Base-by-base conservation (phyloP, 2,329 filamentous ascomycete genomes). In the Penicillium frequentans region DNA sequence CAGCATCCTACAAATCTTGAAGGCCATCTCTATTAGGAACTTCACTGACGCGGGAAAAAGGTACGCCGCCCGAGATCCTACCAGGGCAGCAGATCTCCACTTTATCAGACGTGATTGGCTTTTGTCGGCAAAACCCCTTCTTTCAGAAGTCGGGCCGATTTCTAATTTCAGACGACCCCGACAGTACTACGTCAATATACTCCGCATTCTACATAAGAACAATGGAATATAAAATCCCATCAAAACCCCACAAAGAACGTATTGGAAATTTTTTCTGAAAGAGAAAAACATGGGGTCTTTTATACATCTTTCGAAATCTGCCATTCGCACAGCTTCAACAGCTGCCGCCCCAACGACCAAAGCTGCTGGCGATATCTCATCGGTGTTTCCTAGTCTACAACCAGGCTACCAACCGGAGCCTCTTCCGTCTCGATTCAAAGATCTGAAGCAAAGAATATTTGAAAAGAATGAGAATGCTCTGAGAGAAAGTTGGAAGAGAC, bases 341-440 rank as follows among this genome's bases (percentile, higher is more conserved):
- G 23, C 52, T 21, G 11, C 52, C 7, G 19, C 35, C 21, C 53
- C 51, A 31, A 55, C 53, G 26, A 78, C 76, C 35, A 79, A 79
- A 62, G 73, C 75, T 13, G 73, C 72, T 2, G 77, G 77, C 29
- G 78, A 81, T 61, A 80, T 81, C 53, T 79, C 77, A 4, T 78
- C 76, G 11, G 77, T 80, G n/a, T 81, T 81, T 55, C 77, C 77
- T 1, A 78, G 76, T 57, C 68, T 81, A 52, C 66, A 68, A 56
- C 76, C 76, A 1, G 77, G 76, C 55, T 76, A 76, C 54, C 68
- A 75, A 49, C 69, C 75, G 1, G 69, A 76, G 49, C 74, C 77
- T 14, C 66, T 81, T 16, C 75, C 77, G 2, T 54, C 70, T 31
- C 72, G 78, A 6, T 81, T 79, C 49, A 66, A 67, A 35, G 70